Evolutionary conservation across 148 eudicot species (phyloP), one percentile per base, ranked within the genome.

Genomic region (Rheum nobile): DNA sequence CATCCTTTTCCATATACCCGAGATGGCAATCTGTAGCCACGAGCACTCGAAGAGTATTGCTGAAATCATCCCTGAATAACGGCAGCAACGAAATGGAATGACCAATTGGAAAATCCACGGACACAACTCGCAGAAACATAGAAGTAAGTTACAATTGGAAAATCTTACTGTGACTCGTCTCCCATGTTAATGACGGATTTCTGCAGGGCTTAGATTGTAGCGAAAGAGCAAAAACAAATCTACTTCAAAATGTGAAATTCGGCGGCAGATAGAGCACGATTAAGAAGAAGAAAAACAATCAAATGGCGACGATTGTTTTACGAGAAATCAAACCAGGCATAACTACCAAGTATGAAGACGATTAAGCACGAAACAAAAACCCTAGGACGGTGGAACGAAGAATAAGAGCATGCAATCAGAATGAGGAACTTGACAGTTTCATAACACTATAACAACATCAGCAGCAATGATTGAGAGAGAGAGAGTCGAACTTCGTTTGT

Each of bases 1-100:
- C 99, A 85, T 95, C 97, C 80, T 90, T 95, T 80, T 95, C 97
- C 97, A 95, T 86, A 75, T 95, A 95, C 14, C 97, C 99, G 39
- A 95, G 83, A 80, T 95, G 99, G 77, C 99, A 95, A 68, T 95
- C 99, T 12, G 99, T 95, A 67, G 99, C 99, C 54, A 95, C 86
- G 52, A 95, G 96, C 78, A 95, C 75, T 67, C 99, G 84, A 67
- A 92, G 79, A 13, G 97, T 88, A 79, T 83, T 72, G 72, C 86
- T 77, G 8, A 42, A 16, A 76, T 92, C 97, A 46, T 90, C 93
- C 88, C 98, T 91, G 71, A 72, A 39, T 9, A 74, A 38, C 12
- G 4, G 39, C 74, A 61, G 7, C 19, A 61, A 6, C 67, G 12
- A 54, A 61, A 61, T 4, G 37, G 3, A 61, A 61, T 61, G 16